A percentile compares a stretch with the other conserved stretches of the same genome.
Evolutionary conservation across 352 stramenopile species (phyloP).

Genomic region (Elongisporangium undulatum): DNA sequence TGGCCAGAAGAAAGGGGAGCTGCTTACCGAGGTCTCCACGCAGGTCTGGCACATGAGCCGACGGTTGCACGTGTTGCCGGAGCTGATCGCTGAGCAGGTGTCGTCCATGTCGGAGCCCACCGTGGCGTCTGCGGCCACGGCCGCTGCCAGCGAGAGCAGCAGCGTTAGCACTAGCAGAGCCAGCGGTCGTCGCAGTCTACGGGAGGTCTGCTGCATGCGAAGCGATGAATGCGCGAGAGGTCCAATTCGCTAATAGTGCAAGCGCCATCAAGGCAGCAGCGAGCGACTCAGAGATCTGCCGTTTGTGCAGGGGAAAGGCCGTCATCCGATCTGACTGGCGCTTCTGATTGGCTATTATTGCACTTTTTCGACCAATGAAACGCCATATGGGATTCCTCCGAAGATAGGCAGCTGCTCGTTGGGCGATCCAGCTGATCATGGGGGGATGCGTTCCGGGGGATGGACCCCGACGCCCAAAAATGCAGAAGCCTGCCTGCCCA

Average conservation of each 20-base stretch:
- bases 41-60: constrained; percentile 34
- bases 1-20: background rate
- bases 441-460: background rate
- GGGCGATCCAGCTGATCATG: background rate
- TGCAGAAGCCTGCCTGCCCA: background rate
- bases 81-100: constrained; percentile 26
- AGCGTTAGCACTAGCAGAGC: background rate
- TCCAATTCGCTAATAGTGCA: background rate
- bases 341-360: background rate
- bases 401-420: background rate
- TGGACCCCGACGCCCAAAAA: background rate
- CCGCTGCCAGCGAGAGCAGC: background rate
- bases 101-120: constrained; percentile 8
- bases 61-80: constrained; percentile 32
- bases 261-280: too few species aligned
- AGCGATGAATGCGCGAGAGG: background rate
- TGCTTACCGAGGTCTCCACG: constrained; percentile 22
- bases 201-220: background rate
- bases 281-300: background rate
- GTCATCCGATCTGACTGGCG: background rate
- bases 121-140: background rate
- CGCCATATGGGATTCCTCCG: background rate
- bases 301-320: background rate
- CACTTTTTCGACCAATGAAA: background rate
- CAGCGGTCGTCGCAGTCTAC: background rate